These are phyloP conservation scores for Nidularia sp. DNA, from an alignment of 768 basidiomycete genomes.

Conservation along the genomic window DNA sequence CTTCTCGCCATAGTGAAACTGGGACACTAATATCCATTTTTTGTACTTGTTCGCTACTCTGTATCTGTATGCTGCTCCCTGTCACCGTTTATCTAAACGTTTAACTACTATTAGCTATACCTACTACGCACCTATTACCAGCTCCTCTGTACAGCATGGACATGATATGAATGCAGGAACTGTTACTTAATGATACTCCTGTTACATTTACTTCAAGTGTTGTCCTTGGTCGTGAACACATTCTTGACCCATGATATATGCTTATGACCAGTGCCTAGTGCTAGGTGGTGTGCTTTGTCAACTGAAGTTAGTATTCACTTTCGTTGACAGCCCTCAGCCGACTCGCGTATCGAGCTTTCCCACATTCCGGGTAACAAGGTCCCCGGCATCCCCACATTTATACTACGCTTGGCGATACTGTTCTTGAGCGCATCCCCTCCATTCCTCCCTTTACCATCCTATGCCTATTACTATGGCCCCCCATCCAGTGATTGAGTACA, in stretches of 20 bases:
- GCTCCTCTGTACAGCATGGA: background rate
- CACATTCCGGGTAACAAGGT: background rate
- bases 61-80: slow-evolving; percentile 1
- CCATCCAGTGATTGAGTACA: slow-evolving; percentile 75
- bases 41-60: background rate
- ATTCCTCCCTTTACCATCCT: background rate
- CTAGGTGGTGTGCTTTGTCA: too few relatives aligned
- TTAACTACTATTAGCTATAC: too few relatives aligned
- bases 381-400: slow-evolving; percentile 10
- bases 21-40: background rate
- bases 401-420: slow-evolving; percentile 3
- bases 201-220: too few relatives aligned
- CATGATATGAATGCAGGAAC: too few relatives aligned
- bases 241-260: too few relatives aligned
- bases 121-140: background rate
- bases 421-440: slow-evolving; percentile 2
- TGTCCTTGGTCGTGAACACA: too few relatives aligned
- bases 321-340: background rate
- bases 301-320: background rate
- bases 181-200: too few relatives aligned
- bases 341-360: background rate
- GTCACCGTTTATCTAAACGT: too few relatives aligned
- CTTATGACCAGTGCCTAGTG: too few relatives aligned
- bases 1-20: background rate
- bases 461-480: slow-evolving; percentile 38